Evolutionary conservation across 805 yeast species (phyloP), one percentile per base, ranked within the genome.

Genomic region (Lipomyces sp.): DNA sequence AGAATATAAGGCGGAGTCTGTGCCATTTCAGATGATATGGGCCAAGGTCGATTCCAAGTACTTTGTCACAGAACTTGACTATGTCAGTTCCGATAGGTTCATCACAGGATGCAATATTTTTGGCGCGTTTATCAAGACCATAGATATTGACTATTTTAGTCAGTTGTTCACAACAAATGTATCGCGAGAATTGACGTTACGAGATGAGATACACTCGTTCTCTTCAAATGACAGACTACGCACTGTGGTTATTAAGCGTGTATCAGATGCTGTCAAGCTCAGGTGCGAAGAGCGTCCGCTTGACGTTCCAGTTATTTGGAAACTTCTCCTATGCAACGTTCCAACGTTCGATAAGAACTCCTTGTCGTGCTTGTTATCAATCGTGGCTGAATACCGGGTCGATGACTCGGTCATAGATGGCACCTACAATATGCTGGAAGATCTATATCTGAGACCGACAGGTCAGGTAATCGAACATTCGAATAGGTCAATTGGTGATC

Each of bases 11-110:
- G 34, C 30, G 15, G 34, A 51, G 54, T 10, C 54, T 29, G 34
- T 51, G 54, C 54, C 54, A 32, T 18, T 51, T 51, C 34, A 29
- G 54, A 32, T 29, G 34, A 29, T 51, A 32, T 51, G 54, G 54
- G 34, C 34, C 10, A 32, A 51, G 34, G 34, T 51, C 15, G 30
- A 29, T 11, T 51, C 54, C 35, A 29, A 51, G 15, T 51, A 51
- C 10, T 51, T 51, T 34, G 54, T 29, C 34, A 32, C 54, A 32
- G 34, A 32, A n/a, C 48, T 15, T n/a, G 48, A 42, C 18, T 42
- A 42, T 10, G 54, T 29, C 32, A 15, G 15, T 13, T 10, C 30
- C 6, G 54, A 51, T 11, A 51, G 11, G 15, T 51, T 1, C 34
- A 29, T 51, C 4, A 51, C 54, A 13, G 54, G 54, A 2, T 51